Base-by-base conservation (phyloP, 1,284 basidiomycete genomes). In the Neonothopanus nambi region DNA sequence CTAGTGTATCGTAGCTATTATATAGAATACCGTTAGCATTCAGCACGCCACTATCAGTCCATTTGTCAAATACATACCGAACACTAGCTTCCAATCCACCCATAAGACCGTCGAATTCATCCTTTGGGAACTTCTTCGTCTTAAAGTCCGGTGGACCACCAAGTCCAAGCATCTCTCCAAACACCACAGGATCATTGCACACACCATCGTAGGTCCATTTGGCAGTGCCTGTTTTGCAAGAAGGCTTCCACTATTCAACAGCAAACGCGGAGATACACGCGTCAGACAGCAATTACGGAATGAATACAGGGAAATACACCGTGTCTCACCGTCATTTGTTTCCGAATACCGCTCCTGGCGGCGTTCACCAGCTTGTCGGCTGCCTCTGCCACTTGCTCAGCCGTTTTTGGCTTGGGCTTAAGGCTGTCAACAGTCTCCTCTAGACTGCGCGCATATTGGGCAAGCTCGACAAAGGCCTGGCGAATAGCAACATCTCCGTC, bases 151-250 rank as follows among this genome's bases (percentile, higher is more conserved):
- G 78, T 2, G 80, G 75, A 0, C 73, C 75, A 17, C 62, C 71
- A 3, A 81, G 65, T 0, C 70, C 68, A 57, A 83, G 60, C 38
- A 82, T 60, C 3, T 64, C 67, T 2, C 77, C 80, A 57, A 84
- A 84, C 28, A 83, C 73, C n/a, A 65, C 69, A 0, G 78, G 71
- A 61, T 83, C 77, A 7, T 69, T 59, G 61, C 79, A 84, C 12
- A 84, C 71, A 13, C 80, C 81, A 55, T 83, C 80, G 60, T 81
- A 84, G 9, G 63, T 59, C 73, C 74, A 84, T 54, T 75, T 80
- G 9, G 82, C 73, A 12, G 65, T 58, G 20, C 77, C 75, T 0
- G 65, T 71, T 61, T 80, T 82, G 65, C 79, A 82, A 2, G 75
- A 74, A 3, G 77, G 70, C 57, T 74, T 78, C 79, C 79, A 82